Evolutionary conservation across 495 filamentous ascomycete genomes (phyloP).

Genomic region (Penicillium riverlandense): DNA sequence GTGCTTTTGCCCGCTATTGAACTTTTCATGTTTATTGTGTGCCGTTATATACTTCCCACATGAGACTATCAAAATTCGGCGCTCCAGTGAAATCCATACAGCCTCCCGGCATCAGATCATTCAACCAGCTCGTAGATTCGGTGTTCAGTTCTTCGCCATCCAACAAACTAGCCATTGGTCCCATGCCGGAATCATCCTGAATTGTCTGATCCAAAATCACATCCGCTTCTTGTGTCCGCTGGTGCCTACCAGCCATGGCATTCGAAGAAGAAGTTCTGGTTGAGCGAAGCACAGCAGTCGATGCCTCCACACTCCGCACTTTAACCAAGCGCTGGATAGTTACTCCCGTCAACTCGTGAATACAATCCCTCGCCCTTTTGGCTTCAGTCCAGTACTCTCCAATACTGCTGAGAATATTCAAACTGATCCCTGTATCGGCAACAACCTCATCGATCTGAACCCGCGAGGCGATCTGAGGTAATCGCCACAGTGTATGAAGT

Average conservation of each 20-base stretch:
- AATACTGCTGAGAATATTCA: constrained; percentile 38
- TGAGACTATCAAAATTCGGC: constrained; percentile 29
- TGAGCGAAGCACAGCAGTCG: not conserved
- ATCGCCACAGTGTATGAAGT: constrained; percentile 34
- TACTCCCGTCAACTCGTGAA: constrained; percentile 31
- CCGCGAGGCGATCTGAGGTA: constrained; percentile 24
- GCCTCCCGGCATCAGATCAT: constrained; percentile 20
- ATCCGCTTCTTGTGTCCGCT: not conserved
- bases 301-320: constrained; percentile 11
- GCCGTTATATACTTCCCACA: constrained; percentile 27
- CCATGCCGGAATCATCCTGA: constrained; percentile 5
- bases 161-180: constrained; percentile 3
- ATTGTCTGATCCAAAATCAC: not conserved
- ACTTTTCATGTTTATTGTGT: not conserved
- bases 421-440: constrained; percentile 24
- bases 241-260: not conserved
- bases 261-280: not conserved
- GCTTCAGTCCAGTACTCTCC: constrained; percentile 42
- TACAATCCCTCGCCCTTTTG: constrained; percentile 33
- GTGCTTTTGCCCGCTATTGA: not conserved
- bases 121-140: constrained; percentile 17
- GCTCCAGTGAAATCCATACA: constrained; percentile 21
- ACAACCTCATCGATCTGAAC: constrained; percentile 33
- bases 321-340: constrained; percentile 32
- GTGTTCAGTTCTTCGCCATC: constrained; percentile 6